Evolutionary conservation across 2,329 filamentous ascomycete species (phyloP), one percentile per base, ranked within the genome.

Genomic region (Rutstroemia sp.): DNA sequence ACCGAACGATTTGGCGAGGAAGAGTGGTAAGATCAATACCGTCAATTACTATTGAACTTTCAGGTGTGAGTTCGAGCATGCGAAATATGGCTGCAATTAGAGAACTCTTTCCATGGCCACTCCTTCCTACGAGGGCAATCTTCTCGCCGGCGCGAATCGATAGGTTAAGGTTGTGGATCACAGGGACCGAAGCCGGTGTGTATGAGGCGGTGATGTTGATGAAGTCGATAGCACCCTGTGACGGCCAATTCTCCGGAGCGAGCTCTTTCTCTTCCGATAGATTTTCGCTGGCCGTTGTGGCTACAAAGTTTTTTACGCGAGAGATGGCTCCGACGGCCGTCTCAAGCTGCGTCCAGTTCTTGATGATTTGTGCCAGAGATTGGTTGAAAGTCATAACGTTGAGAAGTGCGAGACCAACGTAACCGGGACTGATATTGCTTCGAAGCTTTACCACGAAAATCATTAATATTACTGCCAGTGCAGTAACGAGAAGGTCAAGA

Each of bases 61-160:
- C 78, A 0, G 67, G 60, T 2, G 69, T 68, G 34, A 73, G 64
- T 23, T 79, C 73, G 9, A 80, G 65, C 63, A 82, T 74, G 10
- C 77, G 72, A 30, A 82, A 73, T 2, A 82, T 66, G 0, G 75
- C 68, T 5, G 76, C 70, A 1, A 80, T 69, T 0, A 81, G 66
- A 0, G 71, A 71, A 46, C 69, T 73, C 51, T 76, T 76, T 0
- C 74, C 74, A 53, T 71, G 73, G 73, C 46, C 59, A 46, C 59
- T 62, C 2, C 80, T 75, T 1, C 81, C 80, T 53, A 77, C 80
- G 2, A 83, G 58, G 9, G 62, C 62, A 4, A 66, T 57, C 76
- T 79, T 23, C 75, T 83, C 79, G 72, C 7, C 80, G 76, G 50
- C 76, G 76, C 12, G 80, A 68, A 21, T 76, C 70, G n/a, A 78